These are phyloP conservation scores for Bonia amplexicaulis DNA, from an alignment of 176 grass and related monocot species.

Conservation along the genomic window DNA sequence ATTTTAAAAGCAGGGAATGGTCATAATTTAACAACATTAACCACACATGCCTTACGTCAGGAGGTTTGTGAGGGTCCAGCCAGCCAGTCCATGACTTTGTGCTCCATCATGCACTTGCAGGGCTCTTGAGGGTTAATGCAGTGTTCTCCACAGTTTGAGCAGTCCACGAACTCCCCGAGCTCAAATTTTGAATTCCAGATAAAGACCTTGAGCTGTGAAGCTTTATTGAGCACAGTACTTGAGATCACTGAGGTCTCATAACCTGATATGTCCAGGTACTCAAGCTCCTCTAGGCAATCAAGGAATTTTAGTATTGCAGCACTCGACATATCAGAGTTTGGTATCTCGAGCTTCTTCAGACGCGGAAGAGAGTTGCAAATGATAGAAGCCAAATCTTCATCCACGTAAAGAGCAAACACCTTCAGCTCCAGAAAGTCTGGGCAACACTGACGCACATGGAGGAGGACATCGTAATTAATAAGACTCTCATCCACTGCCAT, in stretches of 20 bases:
- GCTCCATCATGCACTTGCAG: slow-evolving; percentile 49
- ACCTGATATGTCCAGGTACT: slow-evolving; percentile 68
- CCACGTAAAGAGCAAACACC: slow-evolving; percentile 44
- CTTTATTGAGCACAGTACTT: slow-evolving; percentile 39
- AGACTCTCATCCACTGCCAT: slow-evolving; percentile 64
- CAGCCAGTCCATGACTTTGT: slow-evolving; percentile 60
- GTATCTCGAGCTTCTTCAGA: slow-evolving; percentile 64
- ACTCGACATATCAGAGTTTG: slow-evolving; percentile 33
- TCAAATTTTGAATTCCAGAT: slow-evolving; percentile 63
- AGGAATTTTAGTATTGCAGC: slow-evolving; percentile 51
- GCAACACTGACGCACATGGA: slow-evolving; percentile 44
- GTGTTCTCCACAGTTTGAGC: slow-evolving; percentile 42
- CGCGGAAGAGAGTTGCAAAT: slow-evolving; percentile 51
- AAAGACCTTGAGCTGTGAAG: slow-evolving; percentile 51
- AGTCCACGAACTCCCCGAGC: slow-evolving; percentile 57
- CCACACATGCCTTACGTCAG: not conserved
- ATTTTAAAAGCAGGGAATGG: not conserved
- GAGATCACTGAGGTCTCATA: slow-evolving; percentile 54
- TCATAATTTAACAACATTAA: not conserved
- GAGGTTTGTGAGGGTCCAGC: slow-evolving; percentile 27
- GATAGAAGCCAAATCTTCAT: slow-evolving; percentile 50
- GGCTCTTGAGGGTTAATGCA: slow-evolving; percentile 18
- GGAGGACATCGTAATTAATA: slow-evolving; percentile 39
- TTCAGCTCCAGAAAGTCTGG: slow-evolving; percentile 40
- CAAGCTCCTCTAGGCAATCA: slow-evolving; percentile 51